Evolutionary conservation across 2,329 filamentous ascomycete genomes (phyloP).

Genomic region (Amauroascus niger): DNA sequence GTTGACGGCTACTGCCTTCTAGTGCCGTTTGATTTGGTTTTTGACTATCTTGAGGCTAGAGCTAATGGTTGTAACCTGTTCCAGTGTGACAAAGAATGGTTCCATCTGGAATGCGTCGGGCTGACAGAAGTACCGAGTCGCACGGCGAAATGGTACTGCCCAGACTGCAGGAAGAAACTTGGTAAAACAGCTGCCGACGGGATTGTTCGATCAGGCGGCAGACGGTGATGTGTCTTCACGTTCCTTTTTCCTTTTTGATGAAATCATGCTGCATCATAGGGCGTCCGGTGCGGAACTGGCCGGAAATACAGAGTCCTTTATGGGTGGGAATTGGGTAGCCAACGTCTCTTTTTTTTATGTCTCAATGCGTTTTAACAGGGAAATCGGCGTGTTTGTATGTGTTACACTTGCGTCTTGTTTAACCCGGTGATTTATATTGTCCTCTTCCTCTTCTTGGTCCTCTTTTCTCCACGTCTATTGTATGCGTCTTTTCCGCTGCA

Average conservation of each 20-base stretch:
- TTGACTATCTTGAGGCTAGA: not conserved
- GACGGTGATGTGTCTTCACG: constrained; percentile 23
- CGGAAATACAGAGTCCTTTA: not conserved
- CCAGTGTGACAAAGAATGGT: constrained; percentile 58
- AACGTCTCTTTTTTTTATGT: not conserved
- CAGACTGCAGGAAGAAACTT: constrained; percentile 47
- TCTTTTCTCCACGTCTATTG: not conserved
- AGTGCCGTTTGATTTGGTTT: not conserved
- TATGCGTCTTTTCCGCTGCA: constrained; percentile 6
- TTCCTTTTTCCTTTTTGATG: constrained; percentile 1
- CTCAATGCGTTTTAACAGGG: not conserved
- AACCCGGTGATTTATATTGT: not conserved
- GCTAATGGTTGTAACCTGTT: not conserved
- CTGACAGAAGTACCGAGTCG: constrained; percentile 50
- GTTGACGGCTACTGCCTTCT: too few species aligned
- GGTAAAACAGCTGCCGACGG: constrained; percentile 34
- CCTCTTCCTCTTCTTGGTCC: not conserved
- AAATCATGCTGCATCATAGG: constrained; percentile 1
- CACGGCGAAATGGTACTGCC: constrained; percentile 57
- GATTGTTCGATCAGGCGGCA: constrained; percentile 28
- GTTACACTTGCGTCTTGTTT: not conserved
- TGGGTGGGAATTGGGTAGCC: not conserved
- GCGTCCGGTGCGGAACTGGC: constrained; percentile 5
- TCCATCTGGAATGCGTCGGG: constrained; percentile 53
- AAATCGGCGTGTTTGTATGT: not conserved